phyloP scores from a whole-genome alignment of 768 basidiomycete species.

The Termitomyces heimii region DNA sequence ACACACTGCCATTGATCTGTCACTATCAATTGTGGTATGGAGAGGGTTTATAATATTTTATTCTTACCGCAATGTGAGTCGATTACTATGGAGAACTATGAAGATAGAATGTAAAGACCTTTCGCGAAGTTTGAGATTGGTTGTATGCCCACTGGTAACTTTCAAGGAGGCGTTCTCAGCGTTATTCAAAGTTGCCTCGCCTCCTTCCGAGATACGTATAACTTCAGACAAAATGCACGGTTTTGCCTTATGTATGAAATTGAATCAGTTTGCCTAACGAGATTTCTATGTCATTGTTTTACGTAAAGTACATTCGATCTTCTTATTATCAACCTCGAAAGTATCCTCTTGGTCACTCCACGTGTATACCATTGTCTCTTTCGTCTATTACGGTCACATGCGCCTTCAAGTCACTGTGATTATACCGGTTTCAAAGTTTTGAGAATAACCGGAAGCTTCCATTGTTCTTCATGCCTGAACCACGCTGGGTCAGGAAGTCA shows the following conservation, averaged over 20 bases:
- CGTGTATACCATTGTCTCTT: not conserved
- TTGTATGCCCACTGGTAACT: no score
- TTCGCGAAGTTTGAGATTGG: not conserved
- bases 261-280: not conserved
- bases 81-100: not conserved
- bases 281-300: not conserved
- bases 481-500: not conserved
- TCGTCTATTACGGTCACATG: not conserved
- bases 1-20: not conserved
- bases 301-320: not conserved
- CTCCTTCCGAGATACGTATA: not conserved
- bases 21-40: not conserved
- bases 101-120: not conserved
- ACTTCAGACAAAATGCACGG: not conserved
- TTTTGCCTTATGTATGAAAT: not conserved
- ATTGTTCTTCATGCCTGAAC: not conserved
- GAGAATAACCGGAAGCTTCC: not conserved
- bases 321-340: no score
- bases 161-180: not conserved
- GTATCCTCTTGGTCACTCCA: not conserved
- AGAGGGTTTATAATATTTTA: not conserved
- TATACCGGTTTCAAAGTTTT: not conserved
- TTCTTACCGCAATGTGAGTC: not conserved
- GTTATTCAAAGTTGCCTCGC: no score
- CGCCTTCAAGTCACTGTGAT: not conserved